Base-by-base conservation (phyloP, 352 stramenopile species). In the Pythium insidiosum region DNA sequence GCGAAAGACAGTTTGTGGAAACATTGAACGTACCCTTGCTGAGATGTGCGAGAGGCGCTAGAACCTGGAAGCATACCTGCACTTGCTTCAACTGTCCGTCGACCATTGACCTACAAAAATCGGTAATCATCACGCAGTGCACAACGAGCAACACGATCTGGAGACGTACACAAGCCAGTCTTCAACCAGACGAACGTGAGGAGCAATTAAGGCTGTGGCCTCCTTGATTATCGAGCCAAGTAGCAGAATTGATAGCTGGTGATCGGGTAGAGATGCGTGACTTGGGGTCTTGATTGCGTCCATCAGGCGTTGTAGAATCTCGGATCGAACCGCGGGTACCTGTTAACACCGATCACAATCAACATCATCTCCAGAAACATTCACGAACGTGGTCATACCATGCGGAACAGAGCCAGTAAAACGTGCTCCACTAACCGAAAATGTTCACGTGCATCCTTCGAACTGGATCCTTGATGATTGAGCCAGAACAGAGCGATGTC, bases 111-210 rank as follows among this genome's bases (percentile, higher is more conserved):
- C 37, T 43, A 19, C 6, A 43, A 28, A 19, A 16, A 33, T 33
- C 9, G n/a, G n/a, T n/a, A n/a, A n/a, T n/a, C n/a, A n/a, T n/a
- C n/a, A n/a, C n/a, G n/a, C n/a, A n/a, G n/a, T n/a, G n/a, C n/a
- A n/a, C 5, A 2, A 20, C 22, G 1, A 61, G 28, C 13, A 33
- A 18, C 18, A 21, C 5, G 1, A 26, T 33, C 19, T 46, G 31
- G 6, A 47, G 15, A 33, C 39, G 12, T 51, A 82, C 62, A 64
- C 74, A 22, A 88, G 61, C 73, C 73, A 88, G 38, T 88, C 71
- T 50, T 88, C 68, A 43, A 86, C 63, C 12, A 63, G 40, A 50
- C 74, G 74, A 2, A 84, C 51, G 22, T 81, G 66, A 0, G 53
- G 41, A 21, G 19, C 30, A 6, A 61, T 12, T 7, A 44, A 21